Base-by-base conservation (phyloP, 2,329 filamentous ascomycete genomes). In the Penicillium sumatraense region DNA sequence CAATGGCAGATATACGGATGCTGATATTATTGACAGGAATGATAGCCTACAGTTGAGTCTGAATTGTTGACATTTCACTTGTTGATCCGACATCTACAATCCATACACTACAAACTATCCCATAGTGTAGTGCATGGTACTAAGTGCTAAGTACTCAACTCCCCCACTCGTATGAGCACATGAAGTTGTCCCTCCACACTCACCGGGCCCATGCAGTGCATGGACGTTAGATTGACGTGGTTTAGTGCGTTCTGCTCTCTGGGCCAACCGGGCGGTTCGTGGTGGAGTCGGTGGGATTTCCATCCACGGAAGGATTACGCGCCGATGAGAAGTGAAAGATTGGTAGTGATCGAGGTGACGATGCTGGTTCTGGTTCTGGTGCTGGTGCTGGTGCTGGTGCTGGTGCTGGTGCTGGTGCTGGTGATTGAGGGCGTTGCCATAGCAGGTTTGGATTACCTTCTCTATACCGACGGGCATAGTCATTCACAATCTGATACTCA, bases 201-300 rank as follows among this genome's bases (percentile, higher is more conserved):
- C 41, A 45, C 41, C 41, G 41, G 41, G 24, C 8, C 41, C 20
- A 31, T 21, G 26, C 26, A 31, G 14, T 20, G 41, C 41, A 45
- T 45, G 41, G 41, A 45, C 26, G 18, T 11, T 20, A 5, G 24
- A 45, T 45, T 31, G 41, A 45, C 41, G 16, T 13, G 23, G 40
- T 26, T 44, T 48, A 46, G 40, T 54, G 40, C 18, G 42, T 18
- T 40, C 5, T n/a, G 38, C 38, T 42, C 9, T 23, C 8, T 23
- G 20, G 24, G 16, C 31, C 41, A 20, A 10, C 24, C 44, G 45
- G 49, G 46, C 21, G 38, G 24, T 49, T 11, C 24, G 41, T 16
- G 23, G 49, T 54, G 24, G 48, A 56, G 45, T 42, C 21, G 36
- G 11, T 20, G 36, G 18, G 18, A 40, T 40, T 40, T 9, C 36